Evolutionary conservation across 1,284 basidiomycete genomes (phyloP).

Genomic region (Puccinia polysora): DNA sequence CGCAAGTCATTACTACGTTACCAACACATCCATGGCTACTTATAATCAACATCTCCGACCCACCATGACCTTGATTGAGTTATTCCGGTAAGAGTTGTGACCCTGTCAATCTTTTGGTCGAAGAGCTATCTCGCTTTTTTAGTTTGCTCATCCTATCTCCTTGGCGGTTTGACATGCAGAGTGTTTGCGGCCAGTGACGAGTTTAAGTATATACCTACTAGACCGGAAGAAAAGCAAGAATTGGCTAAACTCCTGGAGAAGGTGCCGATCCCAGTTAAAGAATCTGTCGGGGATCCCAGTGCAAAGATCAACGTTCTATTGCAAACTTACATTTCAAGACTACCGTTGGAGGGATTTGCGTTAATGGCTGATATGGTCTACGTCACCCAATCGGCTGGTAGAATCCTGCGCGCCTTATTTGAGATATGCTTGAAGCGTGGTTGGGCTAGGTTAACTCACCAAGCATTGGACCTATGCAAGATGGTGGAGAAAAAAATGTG

Average conservation of each 20-base stretch:
- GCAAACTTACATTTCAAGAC: constrained; percentile 89
- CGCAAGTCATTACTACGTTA: constrained; percentile 94
- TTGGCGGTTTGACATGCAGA: no score
- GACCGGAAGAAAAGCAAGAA: constrained; percentile 62
- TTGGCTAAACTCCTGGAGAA: constrained; percentile 87
- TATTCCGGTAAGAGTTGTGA: constrained; percentile 60
- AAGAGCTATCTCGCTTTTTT: not conserved
- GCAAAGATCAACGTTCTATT: constrained; percentile 96
- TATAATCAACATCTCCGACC: constrained; percentile 92
- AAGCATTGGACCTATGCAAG: constrained; percentile 90
- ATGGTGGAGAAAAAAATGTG: constrained; percentile 75
- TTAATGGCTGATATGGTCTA: constrained; percentile 94
- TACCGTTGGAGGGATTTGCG: constrained; percentile 92
- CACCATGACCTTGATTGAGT: constrained; percentile 79
- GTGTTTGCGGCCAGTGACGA: constrained; percentile 96
- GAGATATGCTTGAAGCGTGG: constrained; percentile 97
- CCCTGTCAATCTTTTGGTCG: not conserved
- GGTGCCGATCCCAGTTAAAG: constrained; percentile 96
- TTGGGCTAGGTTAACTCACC: constrained; percentile 90
- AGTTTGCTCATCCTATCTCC: constrained; percentile 3
- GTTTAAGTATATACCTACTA: constrained; percentile 87
- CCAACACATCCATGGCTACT: constrained; percentile 89
- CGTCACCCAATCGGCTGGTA: constrained; percentile 57
- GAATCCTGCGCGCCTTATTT: constrained; percentile 92
- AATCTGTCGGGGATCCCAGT: constrained; percentile 88